Evolutionary conservation across 805 yeast genomes (phyloP).

Genomic region (Ogataea trehalophila): DNA sequence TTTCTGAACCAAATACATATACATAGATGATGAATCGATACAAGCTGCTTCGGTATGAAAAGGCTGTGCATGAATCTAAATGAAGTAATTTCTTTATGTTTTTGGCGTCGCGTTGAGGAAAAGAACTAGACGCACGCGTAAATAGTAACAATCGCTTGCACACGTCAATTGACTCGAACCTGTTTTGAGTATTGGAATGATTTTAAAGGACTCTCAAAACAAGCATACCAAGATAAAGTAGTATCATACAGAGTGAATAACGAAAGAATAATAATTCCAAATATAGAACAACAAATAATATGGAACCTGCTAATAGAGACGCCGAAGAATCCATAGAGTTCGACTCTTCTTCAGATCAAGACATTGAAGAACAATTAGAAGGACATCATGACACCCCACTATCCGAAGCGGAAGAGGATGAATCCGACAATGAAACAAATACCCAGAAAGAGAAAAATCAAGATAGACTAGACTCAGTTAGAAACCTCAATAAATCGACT

Average conservation of each 20-base stretch:
- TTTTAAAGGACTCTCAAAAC: background rate
- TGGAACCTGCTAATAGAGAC: background rate
- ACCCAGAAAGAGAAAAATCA: conserved; percentile 2
- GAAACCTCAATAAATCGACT: conserved; percentile 2
- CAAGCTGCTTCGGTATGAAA: no score
- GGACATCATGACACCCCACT: conserved; percentile 14
- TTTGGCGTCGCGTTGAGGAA: no score
- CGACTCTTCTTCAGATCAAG: conserved; percentile 18
- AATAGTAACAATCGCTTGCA: no score
- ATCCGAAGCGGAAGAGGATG: conserved; percentile 13
- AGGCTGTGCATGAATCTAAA: no score
- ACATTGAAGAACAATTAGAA: conserved; percentile 22
- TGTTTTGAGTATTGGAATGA: no score
- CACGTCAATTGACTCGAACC: no score
- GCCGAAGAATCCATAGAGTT: background rate
- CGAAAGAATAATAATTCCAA: no score
- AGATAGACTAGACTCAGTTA: conserved; percentile 1
- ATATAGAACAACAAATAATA: background rate
- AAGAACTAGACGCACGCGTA: no score
- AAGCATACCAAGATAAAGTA: background rate
- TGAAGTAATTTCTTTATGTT: no score
- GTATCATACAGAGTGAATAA: background rate
- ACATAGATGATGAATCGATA: no score
- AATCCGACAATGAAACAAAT: background rate
- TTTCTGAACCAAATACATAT: no score